Base-by-base conservation (phyloP, 441 rosid species). In the Viola pubescens region DNA sequence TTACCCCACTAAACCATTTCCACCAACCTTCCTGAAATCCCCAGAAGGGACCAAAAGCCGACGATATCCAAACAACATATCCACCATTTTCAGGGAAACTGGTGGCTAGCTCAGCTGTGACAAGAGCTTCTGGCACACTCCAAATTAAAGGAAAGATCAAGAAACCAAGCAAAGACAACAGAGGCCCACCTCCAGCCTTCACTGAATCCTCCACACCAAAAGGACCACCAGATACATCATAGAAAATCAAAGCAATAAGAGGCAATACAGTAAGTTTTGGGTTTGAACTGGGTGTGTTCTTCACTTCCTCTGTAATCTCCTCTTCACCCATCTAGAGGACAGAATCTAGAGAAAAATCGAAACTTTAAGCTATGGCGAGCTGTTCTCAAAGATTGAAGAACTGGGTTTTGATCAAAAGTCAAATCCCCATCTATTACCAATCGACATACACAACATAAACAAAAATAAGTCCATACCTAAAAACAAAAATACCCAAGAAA, bases 1-100 rank as follows among this genome's bases (percentile, higher is more conserved):
- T 86, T 59, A 91, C 96, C 52, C 98, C 97, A 77, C 98, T 92
- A 62, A 92, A 77, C 97, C 97, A 89, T 81, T 92, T 92, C 97
- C 96, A 85, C 52, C 84, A 87, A 10, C 98, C 96, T 76, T 92
- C 94, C 43, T 89, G 97, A 63, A 89, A 89, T 7, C 97, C 97
- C 98, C 98, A 89, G 54, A 87, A 92, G 14, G 89, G 83, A 53
- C 96, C 97, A 71, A 89, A 87, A 10, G 98, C 97, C 12, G 96
- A 82, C 62, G 98, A 81, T 46, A 89, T 79, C 98, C 98, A 92
- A 52, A 87, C 37, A 46, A 89, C 97, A 63, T 92, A 92, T 9
- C 98, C 97, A 7, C 96, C 98, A 66, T 92, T 92, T 44, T 85
- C 84, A 9, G 97, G 98, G 79, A 89, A 92, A 68, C 82, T 81